Base-by-base conservation (phyloP, 495 filamentous ascomycete genomes). In the Geopyxis carbonaria region DNA sequence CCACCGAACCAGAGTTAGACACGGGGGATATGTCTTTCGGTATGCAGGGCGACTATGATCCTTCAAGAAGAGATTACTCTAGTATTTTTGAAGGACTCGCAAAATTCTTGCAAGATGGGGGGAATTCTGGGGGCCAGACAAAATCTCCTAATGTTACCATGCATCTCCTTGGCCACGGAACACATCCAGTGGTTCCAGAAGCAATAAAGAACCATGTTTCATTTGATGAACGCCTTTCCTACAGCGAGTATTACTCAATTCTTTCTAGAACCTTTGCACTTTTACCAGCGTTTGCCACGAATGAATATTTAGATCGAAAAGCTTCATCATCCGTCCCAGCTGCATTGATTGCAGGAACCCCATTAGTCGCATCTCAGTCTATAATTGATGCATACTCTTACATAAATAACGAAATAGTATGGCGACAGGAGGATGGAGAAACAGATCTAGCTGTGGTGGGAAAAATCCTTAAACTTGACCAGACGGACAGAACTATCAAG, bases 371-470 rank as follows among this genome's bases (percentile, higher is more conserved):
- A 6, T 44, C 31, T 10, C 34, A 51, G 36, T 34, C 41, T 16
- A 42, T 55, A 5, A n/a, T 57, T n/a, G 28, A 42, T n/a, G 47
- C 47, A 15, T 57, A 57, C 28, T 45, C 30, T n/a, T 57, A 57
- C 38, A n/a, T 57, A 10, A 29, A 40, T n/a, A 34, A 43, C 34
- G 52, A 46, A 1, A 45, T 45, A 2, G 53, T 49, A 6, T 57
- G 48, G 37, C 21, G 51, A 5, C 48, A 51, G 33, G 36, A 43
- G 1, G 35, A 42, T 5, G 35, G 34, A 2, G 48, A 53, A 34
- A 39, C 21, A 11, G 53, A 55, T 13, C 42, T 57, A 18, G 51
- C 51, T 28, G 32, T 37, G 8, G 41, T 44, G 3, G 41, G 31
- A 2, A 37, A 29, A 19, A 29, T 44, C 15, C 24, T 44, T 7